phyloP scores from a whole-genome alignment of 805 yeast species.

The Lipomyces mesembrius region DNA sequence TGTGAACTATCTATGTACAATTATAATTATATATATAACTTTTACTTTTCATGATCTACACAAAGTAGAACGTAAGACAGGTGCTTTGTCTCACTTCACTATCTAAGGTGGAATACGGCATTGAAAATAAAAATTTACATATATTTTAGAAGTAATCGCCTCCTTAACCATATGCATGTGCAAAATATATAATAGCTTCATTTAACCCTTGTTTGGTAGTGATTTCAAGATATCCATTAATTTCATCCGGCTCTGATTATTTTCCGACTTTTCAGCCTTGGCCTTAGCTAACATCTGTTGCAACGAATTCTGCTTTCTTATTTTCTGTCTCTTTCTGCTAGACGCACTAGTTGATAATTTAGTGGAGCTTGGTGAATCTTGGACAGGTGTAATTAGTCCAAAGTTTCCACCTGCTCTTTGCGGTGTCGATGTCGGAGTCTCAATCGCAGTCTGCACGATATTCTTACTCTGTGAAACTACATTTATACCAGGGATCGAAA shows the following conservation, averaged over 20 bases:
- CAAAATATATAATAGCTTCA: not conserved
- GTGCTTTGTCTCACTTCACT: no score
- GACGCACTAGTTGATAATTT: conserved; percentile 21
- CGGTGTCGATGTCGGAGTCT: conserved; percentile 9
- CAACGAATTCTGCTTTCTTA: conserved; percentile 33
- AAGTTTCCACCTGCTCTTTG: not conserved
- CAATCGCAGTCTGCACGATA: not conserved
- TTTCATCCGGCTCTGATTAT: conserved; percentile 12
- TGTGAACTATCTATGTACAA: not conserved
- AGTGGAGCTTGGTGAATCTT: conserved; percentile 11
- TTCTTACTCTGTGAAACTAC: not conserved
- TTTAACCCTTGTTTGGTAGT: not conserved
- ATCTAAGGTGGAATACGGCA: not conserved
- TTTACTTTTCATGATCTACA: not conserved
- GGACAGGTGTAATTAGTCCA: not conserved
- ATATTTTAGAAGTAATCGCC: not conserved
- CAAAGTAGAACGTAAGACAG: no score
- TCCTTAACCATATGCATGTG: not conserved
- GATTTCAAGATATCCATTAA: conserved; percentile 31
- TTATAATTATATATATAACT: not conserved
- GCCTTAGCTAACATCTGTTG: conserved; percentile 34
- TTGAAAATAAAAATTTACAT: no score
- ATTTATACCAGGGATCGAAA: conserved; percentile 13
- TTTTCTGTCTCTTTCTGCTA: conserved; percentile 31
- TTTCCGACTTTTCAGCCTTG: conserved; percentile 27